These are phyloP conservation scores for Harrya chromipes DNA, from an alignment of 768 basidiomycete species.

Conservation along the genomic window DNA sequence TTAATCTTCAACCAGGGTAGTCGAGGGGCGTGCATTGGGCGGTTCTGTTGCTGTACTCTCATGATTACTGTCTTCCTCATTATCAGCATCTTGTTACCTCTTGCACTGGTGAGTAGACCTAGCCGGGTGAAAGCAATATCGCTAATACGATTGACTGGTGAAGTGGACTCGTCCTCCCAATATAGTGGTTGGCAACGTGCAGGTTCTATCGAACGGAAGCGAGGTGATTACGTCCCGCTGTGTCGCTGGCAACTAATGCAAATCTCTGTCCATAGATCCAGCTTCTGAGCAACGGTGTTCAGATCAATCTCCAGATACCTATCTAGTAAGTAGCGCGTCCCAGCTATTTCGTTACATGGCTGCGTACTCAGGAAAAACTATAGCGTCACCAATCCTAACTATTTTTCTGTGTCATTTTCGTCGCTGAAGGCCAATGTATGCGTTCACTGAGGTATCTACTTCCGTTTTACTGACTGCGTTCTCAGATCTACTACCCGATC, in stretches of 20 bases:
- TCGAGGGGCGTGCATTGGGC: slow-evolving; percentile 54
- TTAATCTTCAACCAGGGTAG: slow-evolving; percentile 45
- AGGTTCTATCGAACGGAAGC: slow-evolving; percentile 38
- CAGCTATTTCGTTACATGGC: background rate
- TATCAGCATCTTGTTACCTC: slow-evolving; percentile 59
- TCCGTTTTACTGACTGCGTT: slow-evolving; percentile 4
- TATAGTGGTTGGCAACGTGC: slow-evolving; percentile 52
- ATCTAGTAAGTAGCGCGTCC: slow-evolving; percentile 49
- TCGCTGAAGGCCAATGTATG: slow-evolving; percentile 60
- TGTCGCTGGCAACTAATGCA: slow-evolving; percentile 18
- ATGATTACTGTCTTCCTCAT: slow-evolving; percentile 64
- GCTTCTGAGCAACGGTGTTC: slow-evolving; percentile 41
- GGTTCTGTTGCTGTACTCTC: slow-evolving; percentile 76
- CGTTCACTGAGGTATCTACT: background rate
- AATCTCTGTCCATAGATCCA: slow-evolving; percentile 33
- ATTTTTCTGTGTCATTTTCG: slow-evolving; percentile 64
- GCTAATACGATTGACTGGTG: slow-evolving; percentile 4
- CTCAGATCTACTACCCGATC: slow-evolving; percentile 72
- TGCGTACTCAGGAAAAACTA: slow-evolving; percentile 4
- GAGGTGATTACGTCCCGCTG: slow-evolving; percentile 37
- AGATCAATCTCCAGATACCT: slow-evolving; percentile 59
- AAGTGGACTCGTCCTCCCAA: slow-evolving; percentile 81
- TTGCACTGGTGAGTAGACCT: slow-evolving; percentile 55
- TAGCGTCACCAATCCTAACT: slow-evolving; percentile 82
- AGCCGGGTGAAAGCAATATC: background rate